phyloP scores from a whole-genome alignment of 2,329 filamentous ascomycete species.

The Phyllosticta citriasiana region DNA sequence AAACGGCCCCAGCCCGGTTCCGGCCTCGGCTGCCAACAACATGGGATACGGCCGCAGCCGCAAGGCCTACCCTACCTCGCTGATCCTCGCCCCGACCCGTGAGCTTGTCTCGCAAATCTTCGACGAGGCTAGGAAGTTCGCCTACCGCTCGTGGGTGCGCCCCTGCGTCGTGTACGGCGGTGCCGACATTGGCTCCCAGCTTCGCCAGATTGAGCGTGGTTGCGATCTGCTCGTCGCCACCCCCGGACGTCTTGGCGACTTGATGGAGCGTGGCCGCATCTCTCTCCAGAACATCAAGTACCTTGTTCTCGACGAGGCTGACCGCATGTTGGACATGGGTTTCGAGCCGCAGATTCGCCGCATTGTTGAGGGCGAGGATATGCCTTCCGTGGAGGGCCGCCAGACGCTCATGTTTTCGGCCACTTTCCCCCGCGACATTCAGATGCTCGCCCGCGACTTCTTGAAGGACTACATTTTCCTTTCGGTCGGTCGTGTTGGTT shows the following conservation, averaged over 20 bases:
- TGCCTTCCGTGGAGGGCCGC: conserved; percentile 72
- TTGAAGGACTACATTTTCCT: conserved; percentile 99
- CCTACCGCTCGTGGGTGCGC: conserved; percentile 97
- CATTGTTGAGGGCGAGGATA: conserved; percentile 97
- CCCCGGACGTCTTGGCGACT: conserved; percentile 90
- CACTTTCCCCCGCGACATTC: conserved; percentile 97
- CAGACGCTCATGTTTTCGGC: conserved; percentile 99
- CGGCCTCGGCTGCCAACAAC: conserved; percentile 52
- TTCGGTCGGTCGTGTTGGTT: conserved; percentile 95
- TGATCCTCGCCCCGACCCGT: conserved; percentile 93
- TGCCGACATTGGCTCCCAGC: conserved; percentile 96
- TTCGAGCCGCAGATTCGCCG: conserved; percentile 99
- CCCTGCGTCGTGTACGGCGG: conserved; percentile 98
- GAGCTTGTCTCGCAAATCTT: conserved; percentile 98
- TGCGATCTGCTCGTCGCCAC: conserved; percentile 97
- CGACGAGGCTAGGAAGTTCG: conserved; percentile 95
- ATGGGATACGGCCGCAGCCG: conserved; percentile 76
- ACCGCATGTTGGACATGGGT: conserved; percentile 99
- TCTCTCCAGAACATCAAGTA: conserved; percentile 99
- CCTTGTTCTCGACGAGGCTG: conserved; percentile 94
- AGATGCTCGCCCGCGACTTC: conserved; percentile 98
- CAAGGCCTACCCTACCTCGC: conserved; percentile 92
- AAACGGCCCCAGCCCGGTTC: conserved; percentile 66
- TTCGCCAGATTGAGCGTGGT: conserved; percentile 94
- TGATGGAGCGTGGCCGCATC: conserved; percentile 97